Evolutionary conservation across 1,284 basidiomycete species (phyloP), one percentile per base, ranked within the genome.

Genomic region (Rhodofomes roseus): DNA sequence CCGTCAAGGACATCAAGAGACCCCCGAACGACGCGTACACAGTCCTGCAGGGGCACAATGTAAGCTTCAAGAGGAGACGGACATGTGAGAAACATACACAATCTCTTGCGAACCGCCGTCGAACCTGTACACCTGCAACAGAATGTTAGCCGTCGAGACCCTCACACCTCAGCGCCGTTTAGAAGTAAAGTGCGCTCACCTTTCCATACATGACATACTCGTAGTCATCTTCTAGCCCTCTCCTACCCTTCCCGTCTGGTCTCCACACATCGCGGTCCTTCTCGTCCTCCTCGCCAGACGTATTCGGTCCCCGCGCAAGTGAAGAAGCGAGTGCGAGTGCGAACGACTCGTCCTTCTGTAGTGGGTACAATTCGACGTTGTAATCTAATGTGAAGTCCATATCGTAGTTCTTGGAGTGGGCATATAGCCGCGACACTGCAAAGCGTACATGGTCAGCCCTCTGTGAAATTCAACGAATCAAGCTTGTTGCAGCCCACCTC

Each of bases 191-290:
- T 39, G 5, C 27, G 62, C 86, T 66, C 66, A 95, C 93, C 86
- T 97, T 98, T 48, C 96, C 96, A 73, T 94, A 95, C 96, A 98
- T 98, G 65, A 99, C 96, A 79, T 99, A 99, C 72, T 98, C 96
- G 70, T 95, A 99, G 67, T 98, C 96, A 62, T 95, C 93, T 63
- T 98, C 96, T 34, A 99, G 74, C 0, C 96, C 96, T 70, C 89
- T 81, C 65, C 86, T 82, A 4, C 93, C 90, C 74, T 92, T 93
- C 56, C 92, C 85, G 76, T 94, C 90, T 71, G 94, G 92, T 73
- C 95, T 78, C 93, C 95, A 95, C 54, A 92, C 84, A 70, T 92
- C 83, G 57, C 82, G 77, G 63, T 92, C 87, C 73, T 92, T 89
- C 70, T 88, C 86, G 51, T 87, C 85, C 31, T 82, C 83, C 4